phyloP scores from a whole-genome alignment of 2,329 filamentous ascomycete species.

The Trichoderma sp. region DNA sequence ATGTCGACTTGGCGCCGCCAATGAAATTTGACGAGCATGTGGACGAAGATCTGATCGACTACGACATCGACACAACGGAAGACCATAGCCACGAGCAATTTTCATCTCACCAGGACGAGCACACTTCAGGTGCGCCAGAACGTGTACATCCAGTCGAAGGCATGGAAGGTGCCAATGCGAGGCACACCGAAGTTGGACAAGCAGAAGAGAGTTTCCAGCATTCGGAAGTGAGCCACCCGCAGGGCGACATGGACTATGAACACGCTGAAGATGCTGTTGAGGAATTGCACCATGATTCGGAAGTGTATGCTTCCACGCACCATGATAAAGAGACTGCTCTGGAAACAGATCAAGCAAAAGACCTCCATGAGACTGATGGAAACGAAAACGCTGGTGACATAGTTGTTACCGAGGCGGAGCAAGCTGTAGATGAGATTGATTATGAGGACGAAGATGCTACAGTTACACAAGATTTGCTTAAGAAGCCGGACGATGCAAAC shows the following conservation, averaged over 20 bases:
- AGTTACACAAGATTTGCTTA: background rate
- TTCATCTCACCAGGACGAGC: conserved; percentile 22
- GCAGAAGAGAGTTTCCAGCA: background rate
- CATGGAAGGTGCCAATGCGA: conserved; percentile 4
- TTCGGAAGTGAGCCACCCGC: background rate
- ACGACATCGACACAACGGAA: conserved; percentile 41
- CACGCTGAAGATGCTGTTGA: conserved; percentile 17
- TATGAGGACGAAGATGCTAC: conserved; percentile 24
- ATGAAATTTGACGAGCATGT: conserved; percentile 33
- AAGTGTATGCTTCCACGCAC: background rate
- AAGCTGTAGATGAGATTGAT: conserved; percentile 14
- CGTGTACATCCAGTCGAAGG: conserved; percentile 10
- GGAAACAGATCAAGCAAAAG: conserved; percentile 15
- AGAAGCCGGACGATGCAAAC: background rate
- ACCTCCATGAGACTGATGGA: conserved; percentile 2
- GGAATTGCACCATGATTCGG: background rate
- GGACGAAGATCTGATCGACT: conserved; percentile 46
- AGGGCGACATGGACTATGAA: conserved; percentile 24
- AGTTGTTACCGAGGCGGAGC: background rate
- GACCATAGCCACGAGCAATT: conserved; percentile 22
- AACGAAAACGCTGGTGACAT: background rate
- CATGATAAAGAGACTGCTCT: background rate
- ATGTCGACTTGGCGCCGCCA: conserved; percentile 38
- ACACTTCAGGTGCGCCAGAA: background rate
- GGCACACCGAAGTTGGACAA: background rate